phyloP scores from a whole-genome alignment of 192 early-diverging fungal species.

The Linnemannia elongata region DNA sequence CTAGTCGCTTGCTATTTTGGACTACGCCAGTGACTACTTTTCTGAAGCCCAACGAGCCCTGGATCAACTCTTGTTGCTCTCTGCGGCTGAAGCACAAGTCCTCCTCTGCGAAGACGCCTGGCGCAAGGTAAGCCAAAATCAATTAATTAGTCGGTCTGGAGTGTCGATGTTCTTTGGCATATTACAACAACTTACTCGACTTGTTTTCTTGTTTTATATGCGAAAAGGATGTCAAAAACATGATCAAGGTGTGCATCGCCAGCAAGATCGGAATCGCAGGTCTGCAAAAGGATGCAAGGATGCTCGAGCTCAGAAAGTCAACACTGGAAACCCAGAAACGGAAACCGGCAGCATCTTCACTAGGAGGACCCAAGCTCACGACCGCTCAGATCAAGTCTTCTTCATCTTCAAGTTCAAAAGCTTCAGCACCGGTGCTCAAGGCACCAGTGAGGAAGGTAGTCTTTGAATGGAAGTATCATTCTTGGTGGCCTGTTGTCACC shows the following conservation, averaged over 20 bases:
- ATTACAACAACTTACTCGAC: neutral
- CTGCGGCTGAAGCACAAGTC: slow-evolving; percentile 22
- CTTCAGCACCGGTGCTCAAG: neutral
- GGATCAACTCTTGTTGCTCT: slow-evolving; percentile 23
- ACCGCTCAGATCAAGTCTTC: neutral
- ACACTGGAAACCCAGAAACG: neutral
- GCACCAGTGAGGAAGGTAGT: slow-evolving; percentile 3
- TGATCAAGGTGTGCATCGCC: slow-evolving; percentile 46
- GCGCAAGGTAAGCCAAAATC: slow-evolving; percentile 31
- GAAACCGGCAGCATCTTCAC: neutral
- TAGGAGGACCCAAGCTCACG: neutral
- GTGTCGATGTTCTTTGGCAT: neutral
- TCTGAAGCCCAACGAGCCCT: slow-evolving; percentile 23
- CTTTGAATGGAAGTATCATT: slow-evolving; percentile 53
- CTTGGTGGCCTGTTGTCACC: slow-evolving; percentile 46
- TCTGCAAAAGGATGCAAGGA: slow-evolving; percentile 32
- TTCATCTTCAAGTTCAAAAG: neutral
- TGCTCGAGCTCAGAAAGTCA: slow-evolving; percentile 24
- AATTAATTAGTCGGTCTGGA: neutral
- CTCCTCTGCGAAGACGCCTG: slow-evolving; percentile 34
- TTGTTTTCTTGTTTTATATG: neutral
- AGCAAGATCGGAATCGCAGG: slow-evolving; percentile 15
- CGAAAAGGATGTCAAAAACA: slow-evolving; percentile 31
- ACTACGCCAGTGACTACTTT: slow-evolving; percentile 19
- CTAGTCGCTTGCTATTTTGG: slow-evolving; percentile 34